These are phyloP conservation scores for Globisporangium viniferum DNA, from an alignment of 352 stramenopile genomes.

Conservation along the genomic window DNA sequence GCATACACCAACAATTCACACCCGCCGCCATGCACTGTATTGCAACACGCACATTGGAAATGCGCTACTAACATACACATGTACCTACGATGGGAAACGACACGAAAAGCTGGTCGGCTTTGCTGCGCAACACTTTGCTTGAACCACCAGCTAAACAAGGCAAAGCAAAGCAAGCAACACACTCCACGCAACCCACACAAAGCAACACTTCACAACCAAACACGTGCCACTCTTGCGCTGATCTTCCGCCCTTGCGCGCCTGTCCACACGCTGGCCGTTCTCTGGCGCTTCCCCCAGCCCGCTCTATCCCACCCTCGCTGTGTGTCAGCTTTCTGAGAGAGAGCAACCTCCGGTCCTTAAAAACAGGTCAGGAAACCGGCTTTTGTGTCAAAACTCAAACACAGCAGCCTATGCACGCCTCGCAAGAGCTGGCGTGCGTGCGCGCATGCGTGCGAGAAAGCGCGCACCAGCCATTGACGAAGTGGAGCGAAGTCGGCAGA, in stretches of 20 bases:
- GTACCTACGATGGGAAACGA: not conserved
- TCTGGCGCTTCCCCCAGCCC: not conserved
- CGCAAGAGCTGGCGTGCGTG: not conserved
- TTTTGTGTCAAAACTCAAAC: not conserved
- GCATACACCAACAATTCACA: not conserved
- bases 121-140: not conserved
- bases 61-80: too few relatives aligned
- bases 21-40: too few relatives aligned
- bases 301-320: slow-evolving; percentile 9
- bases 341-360: not conserved
- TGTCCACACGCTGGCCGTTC: not conserved
- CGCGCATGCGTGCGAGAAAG: slow-evolving; percentile 5
- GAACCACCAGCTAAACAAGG: not conserved
- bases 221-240: not conserved
- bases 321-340: not conserved
- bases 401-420: not conserved
- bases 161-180: not conserved
- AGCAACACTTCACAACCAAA: not conserved
- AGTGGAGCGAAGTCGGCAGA: not conserved
- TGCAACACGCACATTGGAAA: too few relatives aligned
- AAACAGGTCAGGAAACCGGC: not conserved
- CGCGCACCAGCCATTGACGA: not conserved
- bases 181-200: not conserved
- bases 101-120: slow-evolving; percentile 1
- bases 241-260: slow-evolving; percentile 12